Conservation (phyloP, 129 eudicot species). For the Flaveria sonorensis region DNA sequence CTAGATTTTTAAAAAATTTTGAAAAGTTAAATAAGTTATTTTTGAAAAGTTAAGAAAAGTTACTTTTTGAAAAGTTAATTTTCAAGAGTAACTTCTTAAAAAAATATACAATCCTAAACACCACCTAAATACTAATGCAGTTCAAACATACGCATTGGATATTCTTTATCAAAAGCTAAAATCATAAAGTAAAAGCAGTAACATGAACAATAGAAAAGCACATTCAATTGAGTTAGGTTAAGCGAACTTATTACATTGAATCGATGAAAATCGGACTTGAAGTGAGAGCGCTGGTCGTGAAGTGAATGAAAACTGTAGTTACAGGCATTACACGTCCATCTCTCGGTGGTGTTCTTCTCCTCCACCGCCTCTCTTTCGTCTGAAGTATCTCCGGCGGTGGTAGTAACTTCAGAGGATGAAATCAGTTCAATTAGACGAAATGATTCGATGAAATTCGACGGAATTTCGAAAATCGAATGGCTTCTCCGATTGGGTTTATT, state of each 20-base stretch:
- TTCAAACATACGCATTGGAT: neutral
- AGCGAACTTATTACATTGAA: constrained; percentile 54
- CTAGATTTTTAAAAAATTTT: too few species aligned
- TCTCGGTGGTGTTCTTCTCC: constrained; percentile 28
- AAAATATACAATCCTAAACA: too few species aligned
- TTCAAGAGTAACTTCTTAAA: too few species aligned
- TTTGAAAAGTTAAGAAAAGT: too few species aligned
- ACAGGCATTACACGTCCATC: constrained; percentile 70
- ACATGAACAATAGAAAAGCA: neutral
- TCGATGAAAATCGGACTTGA: constrained; percentile 78
- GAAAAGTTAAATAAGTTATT: too few species aligned
- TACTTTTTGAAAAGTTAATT: too few species aligned
- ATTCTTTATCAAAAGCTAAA: neutral
- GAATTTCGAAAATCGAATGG: constrained; percentile 60
- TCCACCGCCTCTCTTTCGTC: neutral
- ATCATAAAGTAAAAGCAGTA: neutral
- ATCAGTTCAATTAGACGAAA: constrained; percentile 48
- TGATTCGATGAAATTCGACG: constrained; percentile 51
- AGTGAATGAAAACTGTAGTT: constrained; percentile 62
- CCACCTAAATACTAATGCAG: neutral
- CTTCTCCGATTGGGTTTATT: constrained; percentile 35
- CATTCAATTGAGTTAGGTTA: constrained; percentile 13
- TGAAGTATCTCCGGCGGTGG: neutral
- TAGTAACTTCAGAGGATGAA: constrained; percentile 23
- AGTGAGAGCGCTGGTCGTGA: constrained; percentile 69